These are phyloP conservation scores for Calonectria crousiana DNA, from an alignment of 2,329 filamentous ascomycete species.

Conservation along the genomic window DNA sequence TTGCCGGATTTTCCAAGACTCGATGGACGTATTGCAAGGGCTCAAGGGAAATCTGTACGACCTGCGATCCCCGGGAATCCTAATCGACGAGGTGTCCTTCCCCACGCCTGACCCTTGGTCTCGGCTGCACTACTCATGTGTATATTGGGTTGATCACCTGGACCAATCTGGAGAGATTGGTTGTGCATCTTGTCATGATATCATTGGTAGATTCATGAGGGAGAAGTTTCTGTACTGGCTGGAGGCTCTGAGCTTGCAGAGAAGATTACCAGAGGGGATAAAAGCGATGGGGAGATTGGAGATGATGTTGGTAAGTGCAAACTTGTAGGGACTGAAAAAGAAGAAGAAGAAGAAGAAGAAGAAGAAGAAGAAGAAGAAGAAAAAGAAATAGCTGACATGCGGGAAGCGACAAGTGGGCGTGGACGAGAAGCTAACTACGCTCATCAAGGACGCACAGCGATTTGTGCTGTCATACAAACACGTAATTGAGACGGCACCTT, in stretches of 20 bases:
- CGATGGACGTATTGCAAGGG: too few species aligned
- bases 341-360: background rate
- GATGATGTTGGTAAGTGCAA: background rate
- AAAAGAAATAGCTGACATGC: background rate
- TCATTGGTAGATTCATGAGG: background rate
- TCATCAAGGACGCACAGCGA: background rate
- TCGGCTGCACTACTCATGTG: slow-evolving; percentile 33
- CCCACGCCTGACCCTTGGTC: slow-evolving; percentile 26
- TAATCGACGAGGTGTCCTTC: slow-evolving; percentile 23
- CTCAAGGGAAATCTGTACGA: slow-evolving; percentile 53
- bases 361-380: background rate
- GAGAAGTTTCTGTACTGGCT: slow-evolving; percentile 53
- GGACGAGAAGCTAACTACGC: background rate
- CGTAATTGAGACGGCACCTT: background rate
- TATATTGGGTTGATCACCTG: slow-evolving; percentile 37
- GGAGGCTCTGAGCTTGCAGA: slow-evolving; percentile 54
- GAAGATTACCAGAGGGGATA: slow-evolving; percentile 3
- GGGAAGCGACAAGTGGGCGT: background rate
- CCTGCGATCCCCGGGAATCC: slow-evolving; percentile 32
- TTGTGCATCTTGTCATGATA: too few species aligned
- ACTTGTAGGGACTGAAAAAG: background rate
- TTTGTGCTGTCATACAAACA: background rate
- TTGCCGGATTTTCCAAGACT: too few species aligned
- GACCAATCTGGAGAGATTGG: background rate
- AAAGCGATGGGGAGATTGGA: background rate